These are phyloP conservation scores for Rachicladosporium sp. DNA, from an alignment of 2,329 filamentous ascomycete genomes.

Conservation along the genomic window DNA sequence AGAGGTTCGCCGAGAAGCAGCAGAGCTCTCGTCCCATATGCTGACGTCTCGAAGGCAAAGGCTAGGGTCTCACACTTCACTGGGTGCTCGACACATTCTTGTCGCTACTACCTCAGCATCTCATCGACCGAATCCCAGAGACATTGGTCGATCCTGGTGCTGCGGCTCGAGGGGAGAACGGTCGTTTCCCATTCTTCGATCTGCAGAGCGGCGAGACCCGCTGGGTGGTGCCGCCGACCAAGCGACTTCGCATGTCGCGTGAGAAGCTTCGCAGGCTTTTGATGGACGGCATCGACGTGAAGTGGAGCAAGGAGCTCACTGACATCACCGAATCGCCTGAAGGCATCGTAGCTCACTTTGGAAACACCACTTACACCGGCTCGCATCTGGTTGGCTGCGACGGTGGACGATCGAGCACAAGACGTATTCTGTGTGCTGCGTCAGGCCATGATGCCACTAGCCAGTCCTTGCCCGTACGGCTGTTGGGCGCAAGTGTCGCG, in stretches of 20 bases:
- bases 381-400: conserved; percentile 64
- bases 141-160: conserved; percentile 44
- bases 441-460: neutral
- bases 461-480: conserved; percentile 34
- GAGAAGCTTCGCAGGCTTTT: conserved; percentile 8
- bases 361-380: conserved; percentile 54
- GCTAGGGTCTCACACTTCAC: conserved; percentile 52
- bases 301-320: conserved; percentile 8
- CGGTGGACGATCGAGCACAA: conserved; percentile 2
- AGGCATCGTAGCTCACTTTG: conserved; percentile 1
- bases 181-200: conserved; percentile 45
- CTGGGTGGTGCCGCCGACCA: conserved; percentile 11
- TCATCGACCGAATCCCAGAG: conserved; percentile 35
- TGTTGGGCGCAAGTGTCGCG: conserved; percentile 31
- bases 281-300: conserved; percentile 5
- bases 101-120: conserved; percentile 37
- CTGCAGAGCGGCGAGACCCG: conserved; percentile 31
- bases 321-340: neutral
- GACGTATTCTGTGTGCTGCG: conserved; percentile 3
- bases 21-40: no score
- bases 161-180: conserved; percentile 34
- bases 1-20: no score
- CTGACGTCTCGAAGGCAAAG: conserved; percentile 5
- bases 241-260: conserved; percentile 5
- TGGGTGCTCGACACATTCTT: conserved; percentile 46